Percentiles rank a stretch among this genome's conserved stretches.
Conservation (phyloP, 83 land plant species). For the Picea mariana region DNA sequence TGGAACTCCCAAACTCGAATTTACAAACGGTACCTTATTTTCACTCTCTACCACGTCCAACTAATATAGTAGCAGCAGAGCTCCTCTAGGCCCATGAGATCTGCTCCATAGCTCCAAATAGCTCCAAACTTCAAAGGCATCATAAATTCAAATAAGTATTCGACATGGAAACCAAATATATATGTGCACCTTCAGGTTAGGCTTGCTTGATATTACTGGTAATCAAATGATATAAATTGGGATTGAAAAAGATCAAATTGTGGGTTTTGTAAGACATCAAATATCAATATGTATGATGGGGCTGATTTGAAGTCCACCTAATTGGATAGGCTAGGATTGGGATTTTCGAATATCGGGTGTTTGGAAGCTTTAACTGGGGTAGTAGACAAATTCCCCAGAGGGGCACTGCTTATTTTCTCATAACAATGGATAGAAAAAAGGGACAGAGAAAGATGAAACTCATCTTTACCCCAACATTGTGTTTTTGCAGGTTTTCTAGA, state of each 20-base stretch:
- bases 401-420: constrained; percentile 48
- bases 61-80: not conserved
- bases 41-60: not conserved
- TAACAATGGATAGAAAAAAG: constrained; percentile 59
- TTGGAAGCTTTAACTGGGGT: constrained; percentile 5
- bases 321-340: not conserved
- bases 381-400: not conserved
- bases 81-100: not conserved
- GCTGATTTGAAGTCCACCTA: not conserved
- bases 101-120: too few relatives aligned
- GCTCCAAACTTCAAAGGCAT: too few relatives aligned
- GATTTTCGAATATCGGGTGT: constrained; percentile 14
- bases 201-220: not conserved
- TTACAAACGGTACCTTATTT: not conserved
- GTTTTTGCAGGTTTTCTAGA: constrained; percentile 13
- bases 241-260: not conserved
- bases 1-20: not conserved
- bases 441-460: constrained; percentile 61
- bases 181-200: not conserved
- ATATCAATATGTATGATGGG: constrained; percentile 5
- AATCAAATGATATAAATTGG: not conserved
- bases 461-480: constrained; percentile 63
- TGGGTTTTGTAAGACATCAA: not conserved
- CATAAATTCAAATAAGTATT: not conserved
- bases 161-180: not conserved